A percentile compares a stretch with the other conserved stretches of the same genome.
Evolutionary conservation across 176 grass and related monocot genomes (phyloP).

Genomic region (Tillandsia fasciculata): DNA sequence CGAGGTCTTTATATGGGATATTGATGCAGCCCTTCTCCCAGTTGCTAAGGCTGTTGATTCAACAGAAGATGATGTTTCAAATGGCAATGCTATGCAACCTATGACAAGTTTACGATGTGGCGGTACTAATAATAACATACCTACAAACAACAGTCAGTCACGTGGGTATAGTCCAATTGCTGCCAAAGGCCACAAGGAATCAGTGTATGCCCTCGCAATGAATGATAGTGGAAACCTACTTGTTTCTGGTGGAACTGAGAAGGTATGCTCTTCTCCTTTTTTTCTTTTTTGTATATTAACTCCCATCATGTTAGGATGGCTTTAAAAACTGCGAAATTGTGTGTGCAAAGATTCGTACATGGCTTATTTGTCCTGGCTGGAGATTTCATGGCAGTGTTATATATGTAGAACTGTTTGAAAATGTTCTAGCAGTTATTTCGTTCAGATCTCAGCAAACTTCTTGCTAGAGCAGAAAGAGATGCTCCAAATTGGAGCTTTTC

Average conservation of each 20-base stretch:
- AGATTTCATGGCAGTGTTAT: no score
- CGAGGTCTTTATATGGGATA: constrained; percentile 97
- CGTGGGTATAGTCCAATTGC: constrained; percentile 78
- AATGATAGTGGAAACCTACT: constrained; percentile 79
- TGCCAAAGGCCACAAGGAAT: constrained; percentile 94
- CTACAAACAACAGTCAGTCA: constrained; percentile 30
- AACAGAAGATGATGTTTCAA: constrained; percentile 67
- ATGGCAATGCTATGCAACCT: constrained; percentile 56
- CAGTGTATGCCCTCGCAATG: constrained; percentile 98
- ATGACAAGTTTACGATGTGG: constrained; percentile 62
- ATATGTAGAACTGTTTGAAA: no score
- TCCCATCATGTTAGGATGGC: no score
- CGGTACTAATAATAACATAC: constrained; percentile 33
- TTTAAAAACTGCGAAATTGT: no score
- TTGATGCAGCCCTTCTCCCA: constrained; percentile 74
- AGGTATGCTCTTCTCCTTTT: constrained; percentile 28
- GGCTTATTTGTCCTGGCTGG: no score
- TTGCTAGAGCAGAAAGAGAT: no score
- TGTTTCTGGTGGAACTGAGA: constrained; percentile 96
- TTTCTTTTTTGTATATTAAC: no score
- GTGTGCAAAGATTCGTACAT: no score
- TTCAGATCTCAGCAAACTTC: no score
- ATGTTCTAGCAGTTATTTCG: no score
- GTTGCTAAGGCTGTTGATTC: constrained; percentile 54
- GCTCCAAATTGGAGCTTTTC: no score